Evolutionary conservation across 768 basidiomycete genomes (phyloP).

Genomic region (Amylocystis lapponica): DNA sequence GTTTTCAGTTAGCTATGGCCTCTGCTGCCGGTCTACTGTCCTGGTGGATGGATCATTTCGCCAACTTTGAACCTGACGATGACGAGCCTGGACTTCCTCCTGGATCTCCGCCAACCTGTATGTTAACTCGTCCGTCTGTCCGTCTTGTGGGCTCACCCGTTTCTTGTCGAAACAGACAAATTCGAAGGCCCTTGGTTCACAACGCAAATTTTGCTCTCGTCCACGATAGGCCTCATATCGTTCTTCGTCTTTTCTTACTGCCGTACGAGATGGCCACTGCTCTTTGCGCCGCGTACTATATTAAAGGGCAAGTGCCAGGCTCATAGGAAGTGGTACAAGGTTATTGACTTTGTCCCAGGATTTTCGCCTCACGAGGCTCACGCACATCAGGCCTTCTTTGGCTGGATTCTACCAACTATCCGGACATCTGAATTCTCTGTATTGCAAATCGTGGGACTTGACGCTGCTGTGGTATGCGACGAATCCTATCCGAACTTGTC

Average conservation of each 20-base stretch:
- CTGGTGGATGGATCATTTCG: too few species aligned
- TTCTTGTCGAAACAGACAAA: constrained; percentile 40
- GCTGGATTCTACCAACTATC: constrained; percentile 94
- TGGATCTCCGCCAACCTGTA: constrained; percentile 60
- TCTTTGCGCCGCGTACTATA: constrained; percentile 92
- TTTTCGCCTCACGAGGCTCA: constrained; percentile 95
- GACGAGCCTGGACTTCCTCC: constrained; percentile 34
- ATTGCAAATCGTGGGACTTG: constrained; percentile 92
- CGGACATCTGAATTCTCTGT: constrained; percentile 88
- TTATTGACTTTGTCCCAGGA: constrained; percentile 35
- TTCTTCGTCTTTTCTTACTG: constrained; percentile 89
- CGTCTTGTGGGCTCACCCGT: neutral
- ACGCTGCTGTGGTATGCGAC: constrained; percentile 92
- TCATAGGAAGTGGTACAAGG: too few species aligned
- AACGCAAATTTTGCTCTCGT: constrained; percentile 80
- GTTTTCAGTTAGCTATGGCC: too few species aligned
- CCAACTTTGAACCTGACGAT: neutral
- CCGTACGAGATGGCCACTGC: constrained; percentile 80
- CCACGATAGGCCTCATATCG: constrained; percentile 67
- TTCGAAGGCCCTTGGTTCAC: constrained; percentile 95
- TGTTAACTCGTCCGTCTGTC: constrained; percentile 27
- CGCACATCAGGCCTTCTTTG: constrained; percentile 81
- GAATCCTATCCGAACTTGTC: too few species aligned
- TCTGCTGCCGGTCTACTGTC: too few species aligned
- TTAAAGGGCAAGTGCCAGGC: constrained; percentile 68